Conservation (phyloP, 2,329 filamentous ascomycete species). For the Fusarium sp. region DNA sequence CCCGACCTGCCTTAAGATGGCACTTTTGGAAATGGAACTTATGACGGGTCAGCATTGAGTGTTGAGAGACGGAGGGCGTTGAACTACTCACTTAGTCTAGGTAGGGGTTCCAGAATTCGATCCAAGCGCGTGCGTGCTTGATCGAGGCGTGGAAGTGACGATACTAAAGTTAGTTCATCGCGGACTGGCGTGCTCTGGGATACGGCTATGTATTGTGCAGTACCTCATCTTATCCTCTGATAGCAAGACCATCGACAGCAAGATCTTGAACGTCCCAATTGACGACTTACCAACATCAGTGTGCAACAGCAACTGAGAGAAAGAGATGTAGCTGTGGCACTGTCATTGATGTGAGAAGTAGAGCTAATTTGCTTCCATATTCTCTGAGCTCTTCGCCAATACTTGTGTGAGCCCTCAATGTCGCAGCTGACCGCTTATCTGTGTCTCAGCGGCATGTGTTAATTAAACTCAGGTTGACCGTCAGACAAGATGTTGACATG, state of each 20-base stretch:
- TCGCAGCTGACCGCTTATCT: constrained; percentile 1
- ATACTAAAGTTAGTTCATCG: constrained; percentile 14
- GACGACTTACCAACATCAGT: background rate
- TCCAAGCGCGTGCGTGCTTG: constrained; percentile 18
- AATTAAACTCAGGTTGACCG: constrained; percentile 1
- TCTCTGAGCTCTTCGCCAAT: background rate
- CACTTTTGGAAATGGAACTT: background rate
- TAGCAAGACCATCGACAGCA: background rate
- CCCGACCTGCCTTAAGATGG: background rate
- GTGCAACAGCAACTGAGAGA: background rate
- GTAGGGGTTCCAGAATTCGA: constrained; percentile 3
- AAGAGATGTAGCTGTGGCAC: background rate
- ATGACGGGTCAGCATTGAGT: background rate
- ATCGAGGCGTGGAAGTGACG: constrained; percentile 34
- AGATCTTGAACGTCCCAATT: background rate
- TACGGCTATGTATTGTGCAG: constrained; percentile 3
- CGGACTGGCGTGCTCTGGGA: constrained; percentile 19
- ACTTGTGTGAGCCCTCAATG: background rate
- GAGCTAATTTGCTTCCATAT: background rate
- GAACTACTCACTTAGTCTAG: constrained; percentile 18
- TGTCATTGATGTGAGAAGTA: background rate
- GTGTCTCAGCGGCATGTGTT: constrained; percentile 17
- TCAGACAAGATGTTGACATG: constrained; percentile 11
- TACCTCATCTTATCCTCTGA: background rate
- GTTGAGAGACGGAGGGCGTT: constrained; percentile 29